A percentile compares a stretch with the other conserved stretches of the same genome.
These are phyloP conservation scores for Mrakia gelida DNA, from an alignment of 768 basidiomycete genomes.

Conservation along the genomic window DNA sequence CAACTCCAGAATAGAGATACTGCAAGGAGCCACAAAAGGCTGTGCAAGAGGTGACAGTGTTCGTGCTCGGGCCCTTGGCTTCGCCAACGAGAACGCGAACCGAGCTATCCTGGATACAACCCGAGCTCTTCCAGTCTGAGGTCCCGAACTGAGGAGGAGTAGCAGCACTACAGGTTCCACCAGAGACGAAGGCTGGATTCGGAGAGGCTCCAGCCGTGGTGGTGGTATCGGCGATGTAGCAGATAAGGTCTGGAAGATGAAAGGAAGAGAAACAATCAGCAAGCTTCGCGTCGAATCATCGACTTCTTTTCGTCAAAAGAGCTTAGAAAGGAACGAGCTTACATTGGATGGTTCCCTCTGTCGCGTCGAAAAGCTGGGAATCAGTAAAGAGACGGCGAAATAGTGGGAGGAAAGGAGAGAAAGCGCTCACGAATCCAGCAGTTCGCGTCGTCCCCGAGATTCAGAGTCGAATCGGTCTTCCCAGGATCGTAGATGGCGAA, in stretches of 20 bases:
- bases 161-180: background rate
- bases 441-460: no score
- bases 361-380: no score
- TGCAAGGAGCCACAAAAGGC: background rate
- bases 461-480: no score
- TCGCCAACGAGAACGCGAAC: constrained; percentile 10
- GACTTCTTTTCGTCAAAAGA: no score
- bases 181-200: constrained; percentile 7
- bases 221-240: background rate
- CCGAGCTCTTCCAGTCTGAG: background rate
- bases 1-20: constrained; percentile 5
- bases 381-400: no score
- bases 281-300: background rate
- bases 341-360: background rate
- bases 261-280: background rate
- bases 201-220: background rate
- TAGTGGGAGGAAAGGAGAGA: no score
- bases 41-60: background rate
- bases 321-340: no score
- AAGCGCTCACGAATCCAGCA: no score
- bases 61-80: background rate
- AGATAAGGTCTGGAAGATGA: background rate
- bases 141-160: background rate
- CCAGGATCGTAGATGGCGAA: no score
- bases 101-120: background rate